These are phyloP conservation scores for Moesziomyces sp. DNA, from an alignment of 1,284 basidiomycete genomes.

Conservation along the genomic window DNA sequence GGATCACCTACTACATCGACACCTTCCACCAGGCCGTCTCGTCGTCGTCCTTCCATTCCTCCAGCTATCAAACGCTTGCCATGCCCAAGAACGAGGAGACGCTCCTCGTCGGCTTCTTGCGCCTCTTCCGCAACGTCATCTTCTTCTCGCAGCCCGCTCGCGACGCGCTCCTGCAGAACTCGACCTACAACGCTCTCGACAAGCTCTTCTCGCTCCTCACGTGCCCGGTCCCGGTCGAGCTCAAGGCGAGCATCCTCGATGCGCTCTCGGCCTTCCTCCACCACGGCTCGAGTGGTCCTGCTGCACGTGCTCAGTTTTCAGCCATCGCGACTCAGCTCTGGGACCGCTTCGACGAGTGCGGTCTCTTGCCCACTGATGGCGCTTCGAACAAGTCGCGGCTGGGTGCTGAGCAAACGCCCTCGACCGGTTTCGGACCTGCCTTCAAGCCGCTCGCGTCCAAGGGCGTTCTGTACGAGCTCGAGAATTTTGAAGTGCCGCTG, in stretches of 20 bases:
- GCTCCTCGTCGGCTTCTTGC: constrained; percentile 82
- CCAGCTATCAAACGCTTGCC: constrained; percentile 50
- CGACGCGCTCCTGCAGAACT: constrained; percentile 80
- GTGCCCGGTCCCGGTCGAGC: constrained; percentile 76
- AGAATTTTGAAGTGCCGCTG: constrained; percentile 83
- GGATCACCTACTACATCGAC: constrained; percentile 66
- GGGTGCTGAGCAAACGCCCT: background rate
- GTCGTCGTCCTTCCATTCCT: constrained; percentile 33
- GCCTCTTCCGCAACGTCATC: constrained; percentile 82
- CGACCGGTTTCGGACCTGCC: constrained; percentile 29
- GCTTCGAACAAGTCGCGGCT: constrained; percentile 21
- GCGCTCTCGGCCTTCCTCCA: constrained; percentile 80
- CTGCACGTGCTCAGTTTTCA: constrained; percentile 28
- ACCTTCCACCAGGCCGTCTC: constrained; percentile 51
- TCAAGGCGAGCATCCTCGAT: constrained; percentile 87
- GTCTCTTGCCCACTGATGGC: constrained; percentile 31
- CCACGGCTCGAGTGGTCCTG: constrained; percentile 17
- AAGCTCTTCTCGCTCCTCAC: constrained; percentile 72
- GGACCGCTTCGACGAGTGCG: constrained; percentile 78
- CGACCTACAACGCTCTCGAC: constrained; percentile 78
- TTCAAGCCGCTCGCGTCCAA: constrained; percentile 39
- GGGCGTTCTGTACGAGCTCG: constrained; percentile 74
- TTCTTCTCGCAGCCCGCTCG: constrained; percentile 81
- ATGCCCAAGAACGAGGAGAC: constrained; percentile 81
- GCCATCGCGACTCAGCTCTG: constrained; percentile 83